Conservation (phyloP, 306 rosid genomes). For the barrel medic (Medicago truncatula) region MtrunA17r5.0-ANR NC_053046.1:13378501-13379000, state of each 20-base stretch:
- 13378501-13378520: conserved; percentile 52
- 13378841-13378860: not conserved
- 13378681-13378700: conserved; percentile 91
- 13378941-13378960: too few species aligned
- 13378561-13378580: conserved; percentile 33
- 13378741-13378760: conserved; percentile 58
- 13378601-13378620: conserved; percentile 18
- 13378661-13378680: conserved; percentile 90
- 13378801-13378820: not conserved
- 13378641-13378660: conserved; percentile 71
- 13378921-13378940: not conserved
- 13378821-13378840: not conserved
- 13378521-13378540: conserved; percentile 64
- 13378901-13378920: not conserved
- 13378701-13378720: conserved; percentile 86
- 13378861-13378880: not conserved
- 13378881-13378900: not conserved
- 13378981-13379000: too few species aligned
- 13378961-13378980: too few species aligned
- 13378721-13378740: conserved; percentile 91
- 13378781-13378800: too few species aligned
- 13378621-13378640: conserved; percentile 65
- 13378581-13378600: not conserved
- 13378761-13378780: not conserved
- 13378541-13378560: conserved; percentile 23